Evolutionary conservation across 441 rosid genomes (phyloP).

Genomic region (Arabidopsis hybrid): DNA sequence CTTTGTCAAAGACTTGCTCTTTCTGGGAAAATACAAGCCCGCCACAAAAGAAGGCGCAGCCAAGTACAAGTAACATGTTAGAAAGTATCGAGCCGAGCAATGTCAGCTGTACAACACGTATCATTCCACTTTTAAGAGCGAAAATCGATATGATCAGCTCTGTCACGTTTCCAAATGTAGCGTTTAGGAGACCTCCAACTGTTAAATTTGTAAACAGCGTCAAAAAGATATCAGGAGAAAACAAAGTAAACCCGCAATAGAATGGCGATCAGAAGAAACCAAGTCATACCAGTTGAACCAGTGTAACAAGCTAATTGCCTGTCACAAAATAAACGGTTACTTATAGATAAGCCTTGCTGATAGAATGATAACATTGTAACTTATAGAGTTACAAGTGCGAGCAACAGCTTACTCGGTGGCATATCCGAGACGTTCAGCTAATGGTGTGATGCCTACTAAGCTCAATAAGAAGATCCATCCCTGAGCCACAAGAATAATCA

Average conservation of each 20-base stretch:
- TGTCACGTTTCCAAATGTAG: conserved; percentile 94
- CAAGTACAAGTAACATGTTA: conserved; percentile 92
- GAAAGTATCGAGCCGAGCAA: conserved; percentile 88
- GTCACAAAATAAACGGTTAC: conserved; percentile 19
- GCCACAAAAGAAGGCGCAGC: conserved; percentile 92
- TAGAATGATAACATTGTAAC: conserved; percentile 26
- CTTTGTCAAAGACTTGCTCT: conserved; percentile 86
- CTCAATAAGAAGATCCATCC: conserved; percentile 74
- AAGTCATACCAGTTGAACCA: conserved; percentile 63
- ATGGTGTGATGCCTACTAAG: conserved; percentile 69
- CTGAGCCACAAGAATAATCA: conserved; percentile 46
- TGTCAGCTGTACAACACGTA: conserved; percentile 86
- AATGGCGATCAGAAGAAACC: conserved; percentile 7
- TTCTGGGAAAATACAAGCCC: conserved; percentile 66
- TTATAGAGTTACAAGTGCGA: conserved; percentile 14
- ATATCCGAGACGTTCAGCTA: conserved; percentile 82
- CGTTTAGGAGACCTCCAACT: conserved; percentile 94
- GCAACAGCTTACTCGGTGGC: conserved; percentile 68
- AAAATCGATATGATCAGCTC: conserved; percentile 84
- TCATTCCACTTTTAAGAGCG: conserved; percentile 82
- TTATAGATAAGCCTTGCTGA: conserved; percentile 26
- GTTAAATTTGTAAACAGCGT: conserved; percentile 40
- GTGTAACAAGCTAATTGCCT: conserved; percentile 82
- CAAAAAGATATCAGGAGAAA: conserved; percentile 11
- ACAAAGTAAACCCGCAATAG: background rate